Base-by-base conservation (phyloP, 2,329 filamentous ascomycete species). In the Colletotrichum viniferum region DNA sequence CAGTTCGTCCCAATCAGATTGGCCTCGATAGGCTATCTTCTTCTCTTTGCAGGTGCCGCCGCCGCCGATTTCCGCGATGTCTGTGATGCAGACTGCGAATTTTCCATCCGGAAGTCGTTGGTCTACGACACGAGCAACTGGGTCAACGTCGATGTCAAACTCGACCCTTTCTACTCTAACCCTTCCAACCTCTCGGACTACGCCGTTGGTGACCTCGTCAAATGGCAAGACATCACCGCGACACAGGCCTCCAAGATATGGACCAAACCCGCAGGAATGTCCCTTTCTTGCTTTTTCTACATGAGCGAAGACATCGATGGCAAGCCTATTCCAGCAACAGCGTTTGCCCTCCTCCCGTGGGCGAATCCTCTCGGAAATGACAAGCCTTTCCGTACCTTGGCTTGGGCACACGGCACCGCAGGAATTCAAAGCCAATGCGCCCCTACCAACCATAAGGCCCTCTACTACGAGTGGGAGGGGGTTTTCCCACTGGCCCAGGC, bases 331-430 rank as follows among this genome's bases (percentile, higher is more conserved):
- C 76, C 77, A 1, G 70, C 77, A 7, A 74, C 66, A 4, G 78
- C 74, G 16, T 79, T 68, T 30, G 71, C 76, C 7, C 74, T 79
- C 3, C 43, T 76, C 16, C 78, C 78, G 3, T 77, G 30, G 34
- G 36, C 68, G 2, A 71, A 74, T 8, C 61, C 67, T 12, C 68
- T 43, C 5, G 62, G 62, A 26, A 60, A 63, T 16, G 72, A 74
- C 43, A 32, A 71, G 28, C 56, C 68, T 6, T 63, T 70, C 30
- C 68, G 58, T 3, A 56, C 79, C 2, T 8, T 80, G 5, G 80
- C 77, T 12, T 81, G 80, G 80, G 72, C 80, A 0, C 80, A 81
- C 52, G 80, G 80, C 0, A 81, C 80, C 3, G 77, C 79, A 10
- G 80, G 80, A 3, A 43, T 71, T 28, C 67, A 32, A 2, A 77